These are phyloP conservation scores for Epicoccum nigrum DNA, from an alignment of 2,329 filamentous ascomycete genomes.

Conservation along the genomic window DNA sequence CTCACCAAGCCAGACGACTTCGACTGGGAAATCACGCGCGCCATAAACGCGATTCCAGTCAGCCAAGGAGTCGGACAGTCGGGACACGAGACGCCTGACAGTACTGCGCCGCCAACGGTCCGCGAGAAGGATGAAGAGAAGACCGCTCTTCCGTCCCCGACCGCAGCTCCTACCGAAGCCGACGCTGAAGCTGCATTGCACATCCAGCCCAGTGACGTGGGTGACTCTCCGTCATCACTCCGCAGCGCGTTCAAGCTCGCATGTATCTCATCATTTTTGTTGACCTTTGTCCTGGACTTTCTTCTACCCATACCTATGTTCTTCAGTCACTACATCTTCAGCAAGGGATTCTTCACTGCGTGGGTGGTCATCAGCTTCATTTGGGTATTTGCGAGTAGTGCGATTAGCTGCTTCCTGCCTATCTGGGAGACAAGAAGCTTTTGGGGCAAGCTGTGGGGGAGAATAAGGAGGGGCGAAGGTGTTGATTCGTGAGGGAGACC, in stretches of 20 bases:
- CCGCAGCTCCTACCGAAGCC: not conserved
- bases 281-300: constrained; percentile 51
- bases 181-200: not conserved
- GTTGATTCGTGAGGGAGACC: not conserved
- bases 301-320: constrained; percentile 52
- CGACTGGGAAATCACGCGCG: constrained; percentile 49
- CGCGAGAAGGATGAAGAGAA: constrained; percentile 9
- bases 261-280: constrained; percentile 44
- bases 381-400: constrained; percentile 51
- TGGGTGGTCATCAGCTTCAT: constrained; percentile 52
- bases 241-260: constrained; percentile 48
- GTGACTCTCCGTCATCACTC: constrained; percentile 41
- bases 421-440: constrained; percentile 49
- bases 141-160: not conserved
- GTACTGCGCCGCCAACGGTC: constrained; percentile 3
- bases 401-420: constrained; percentile 51
- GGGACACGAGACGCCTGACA: constrained; percentile 5
- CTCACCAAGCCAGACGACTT: constrained; percentile 46
- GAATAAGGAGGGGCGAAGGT: not conserved
- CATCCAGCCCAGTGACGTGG: constrained; percentile 14
- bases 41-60: constrained; percentile 41
- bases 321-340: constrained; percentile 51
- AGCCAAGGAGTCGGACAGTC: constrained; percentile 19
- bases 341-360: constrained; percentile 49
- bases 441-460: constrained; percentile 7